These are phyloP conservation scores for Alternaria gansuensis DNA, from an alignment of 2,329 filamentous ascomycete species.

Conservation along the genomic window DNA sequence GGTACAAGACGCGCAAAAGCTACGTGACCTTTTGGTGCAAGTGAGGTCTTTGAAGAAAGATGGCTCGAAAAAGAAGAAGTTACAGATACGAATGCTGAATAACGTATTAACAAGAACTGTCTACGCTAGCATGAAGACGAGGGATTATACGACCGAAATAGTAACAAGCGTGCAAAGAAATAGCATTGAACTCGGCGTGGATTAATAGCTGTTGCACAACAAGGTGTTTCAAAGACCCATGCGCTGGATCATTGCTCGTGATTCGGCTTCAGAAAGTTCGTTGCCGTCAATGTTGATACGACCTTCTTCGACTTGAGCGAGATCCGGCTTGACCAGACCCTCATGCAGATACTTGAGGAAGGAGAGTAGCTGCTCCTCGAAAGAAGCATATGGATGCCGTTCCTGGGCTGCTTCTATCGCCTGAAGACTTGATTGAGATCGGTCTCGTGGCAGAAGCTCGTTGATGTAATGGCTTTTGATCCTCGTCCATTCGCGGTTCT, in stretches of 20 bases:
- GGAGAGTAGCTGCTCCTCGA: conserved; percentile 53
- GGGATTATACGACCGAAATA: neutral
- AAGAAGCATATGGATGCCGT: conserved; percentile 48
- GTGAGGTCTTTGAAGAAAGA: neutral
- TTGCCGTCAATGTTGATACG: conserved; percentile 47
- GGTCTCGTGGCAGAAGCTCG: conserved; percentile 27
- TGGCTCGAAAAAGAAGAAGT: neutral
- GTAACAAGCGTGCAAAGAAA: neutral
- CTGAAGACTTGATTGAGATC: conserved; percentile 23
- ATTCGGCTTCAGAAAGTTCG: conserved; percentile 44
- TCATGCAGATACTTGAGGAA: conserved; percentile 58
- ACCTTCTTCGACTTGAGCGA: conserved; percentile 63
- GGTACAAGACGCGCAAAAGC: conserved; percentile 2
- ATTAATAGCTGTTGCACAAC: neutral
- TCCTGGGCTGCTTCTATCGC: conserved; percentile 41
- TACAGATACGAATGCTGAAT: neutral
- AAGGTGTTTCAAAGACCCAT: conserved; percentile 39
- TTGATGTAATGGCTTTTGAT: conserved; percentile 49
- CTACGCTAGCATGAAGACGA: neutral
- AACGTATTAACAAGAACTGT: conserved; percentile 10
- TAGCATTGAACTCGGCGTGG: too few species aligned
- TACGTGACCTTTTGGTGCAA: conserved; percentile 3
- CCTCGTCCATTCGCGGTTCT: conserved; percentile 50
- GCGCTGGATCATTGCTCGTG: conserved; percentile 44
- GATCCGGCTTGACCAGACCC: conserved; percentile 57